Percentiles rank a stretch among this genome's conserved stretches.
Conservation (phyloP, 176 grass and related monocot genomes). For the Ampelocalamus luodianensis region DNA sequence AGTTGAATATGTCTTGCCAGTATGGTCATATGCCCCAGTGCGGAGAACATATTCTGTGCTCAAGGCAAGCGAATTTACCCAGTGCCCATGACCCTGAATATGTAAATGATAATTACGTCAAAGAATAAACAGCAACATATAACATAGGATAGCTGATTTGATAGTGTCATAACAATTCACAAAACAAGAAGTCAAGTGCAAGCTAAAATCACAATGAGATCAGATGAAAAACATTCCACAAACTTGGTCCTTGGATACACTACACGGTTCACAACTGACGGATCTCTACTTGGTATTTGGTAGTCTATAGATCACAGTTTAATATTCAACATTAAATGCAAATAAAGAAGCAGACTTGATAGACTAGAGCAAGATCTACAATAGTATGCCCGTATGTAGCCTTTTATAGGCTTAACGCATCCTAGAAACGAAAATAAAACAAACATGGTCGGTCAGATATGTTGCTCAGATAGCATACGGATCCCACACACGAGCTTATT, state of each 20-base stretch:
- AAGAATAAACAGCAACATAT: background rate
- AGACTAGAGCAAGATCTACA: background rate
- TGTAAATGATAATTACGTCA: background rate
- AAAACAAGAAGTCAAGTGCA: background rate
- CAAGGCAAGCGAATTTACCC: slow-evolving; percentile 96
- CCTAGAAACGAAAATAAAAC: background rate
- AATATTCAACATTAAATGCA: slow-evolving; percentile 12
- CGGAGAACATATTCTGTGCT: slow-evolving; percentile 98
- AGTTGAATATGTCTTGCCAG: slow-evolving; percentile 79
- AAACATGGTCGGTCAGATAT: background rate
- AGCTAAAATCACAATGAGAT: slow-evolving; percentile 18
- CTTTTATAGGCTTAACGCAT: background rate
- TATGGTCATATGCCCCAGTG: slow-evolving; percentile 94
- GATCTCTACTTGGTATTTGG: slow-evolving; percentile 10
- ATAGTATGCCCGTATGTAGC: background rate
- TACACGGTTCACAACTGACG: slow-evolving; percentile 5
- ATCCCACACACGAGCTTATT: background rate
- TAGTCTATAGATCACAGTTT: background rate
- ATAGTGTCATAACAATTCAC: background rate
- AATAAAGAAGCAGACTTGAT: background rate
- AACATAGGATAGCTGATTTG: slow-evolving; percentile 25
- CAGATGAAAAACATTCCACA: slow-evolving; percentile 20
- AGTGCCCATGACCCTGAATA: slow-evolving; percentile 92
- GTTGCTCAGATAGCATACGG: background rate
- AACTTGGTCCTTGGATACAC: background rate